Base-by-base conservation (phyloP, 2,329 filamentous ascomycete genomes). In the Nigrospora sphaerica region DNA sequence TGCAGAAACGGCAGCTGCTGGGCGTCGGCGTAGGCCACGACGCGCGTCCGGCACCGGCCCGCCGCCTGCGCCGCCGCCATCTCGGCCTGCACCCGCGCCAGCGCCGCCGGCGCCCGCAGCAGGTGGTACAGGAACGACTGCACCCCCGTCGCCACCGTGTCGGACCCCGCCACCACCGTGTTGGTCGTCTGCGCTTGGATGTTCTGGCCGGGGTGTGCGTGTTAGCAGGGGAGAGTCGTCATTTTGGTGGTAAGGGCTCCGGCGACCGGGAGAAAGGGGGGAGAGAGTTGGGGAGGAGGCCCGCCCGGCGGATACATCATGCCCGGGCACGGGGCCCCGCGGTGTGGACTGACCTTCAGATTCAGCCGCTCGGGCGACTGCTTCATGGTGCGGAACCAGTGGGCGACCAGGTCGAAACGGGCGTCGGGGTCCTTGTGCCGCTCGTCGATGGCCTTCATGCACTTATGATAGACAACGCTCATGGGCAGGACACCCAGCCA, bases 1-100 rank as follows among this genome's bases (percentile, higher is more conserved):
- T 52, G 47, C 37, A 60, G 46, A 46, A 55, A 61, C 1, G 55
- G 54, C 12, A 59, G 46, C 19, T 49, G 41, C 38, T 50, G 45
- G 3, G 55, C 46, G 19, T 55, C 52, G 31, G 48, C 46, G 14
- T 46, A 50, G 16, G 51, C 43, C 10, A 54, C 36, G 14, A 46
- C 19, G 28, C 42, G 23, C 32, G 44, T 17, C 19, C 44, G 16
- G 18, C 39, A 47, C 13, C 23, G 44, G 42, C 46, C 46, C 14
- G 23, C 39, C 9, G 39, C 40, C 28, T 33, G 36, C 9, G 52
- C 52, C 4, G 43, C 46, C 13, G 46, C 41, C 14, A 54, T 53
- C 49, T 54, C 51, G n/a, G 40, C 39, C 16, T 39, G 42, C 4
- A 49, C 47, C 10, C 46, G 45, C 7, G 28, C 38, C 49, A 43